Conservation (phyloP, 805 yeast genomes). For the Crinitomyces ghanaensis region DNA sequence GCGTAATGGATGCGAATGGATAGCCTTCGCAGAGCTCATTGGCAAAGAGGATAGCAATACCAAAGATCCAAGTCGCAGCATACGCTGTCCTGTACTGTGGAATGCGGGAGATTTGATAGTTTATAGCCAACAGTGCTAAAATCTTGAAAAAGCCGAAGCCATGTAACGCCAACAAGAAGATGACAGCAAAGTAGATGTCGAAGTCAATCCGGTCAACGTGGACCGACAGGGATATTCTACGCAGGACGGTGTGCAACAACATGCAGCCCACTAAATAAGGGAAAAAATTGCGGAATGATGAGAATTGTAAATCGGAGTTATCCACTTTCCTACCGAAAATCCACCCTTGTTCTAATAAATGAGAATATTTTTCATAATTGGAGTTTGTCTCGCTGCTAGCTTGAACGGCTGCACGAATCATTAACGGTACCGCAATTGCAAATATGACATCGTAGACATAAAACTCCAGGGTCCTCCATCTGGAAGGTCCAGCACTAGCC, state of each 20-base stretch:
- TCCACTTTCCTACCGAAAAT: conserved; percentile 81
- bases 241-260: conserved; percentile 39
- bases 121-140: conserved; percentile 42
- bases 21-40: conserved; percentile 57
- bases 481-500: conserved; percentile 30
- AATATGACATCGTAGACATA: conserved; percentile 53
- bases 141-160: conserved; percentile 65
- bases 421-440: conserved; percentile 61
- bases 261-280: conserved; percentile 48
- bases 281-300: conserved; percentile 76
- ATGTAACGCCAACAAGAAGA: conserved; percentile 63
- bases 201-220: conserved; percentile 38
- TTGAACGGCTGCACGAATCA: conserved; percentile 71
- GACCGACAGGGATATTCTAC: conserved; percentile 27
- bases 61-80: conserved; percentile 57
- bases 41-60: conserved; percentile 62
- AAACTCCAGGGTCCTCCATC: conserved; percentile 75
- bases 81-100: conserved; percentile 8
- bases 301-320: conserved; percentile 82
- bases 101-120: conserved; percentile 37
- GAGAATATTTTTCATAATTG: conserved; percentile 53
- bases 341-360: conserved; percentile 73
- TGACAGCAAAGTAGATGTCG: conserved; percentile 60
- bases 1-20: conserved; percentile 35
- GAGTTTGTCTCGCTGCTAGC: conserved; percentile 57